A percentile compares a stretch with the other conserved stretches of the same genome.
Evolutionary conservation across 2,329 filamentous ascomycete species (phyloP).

Genomic region (Sporothrix pallida): DNA sequence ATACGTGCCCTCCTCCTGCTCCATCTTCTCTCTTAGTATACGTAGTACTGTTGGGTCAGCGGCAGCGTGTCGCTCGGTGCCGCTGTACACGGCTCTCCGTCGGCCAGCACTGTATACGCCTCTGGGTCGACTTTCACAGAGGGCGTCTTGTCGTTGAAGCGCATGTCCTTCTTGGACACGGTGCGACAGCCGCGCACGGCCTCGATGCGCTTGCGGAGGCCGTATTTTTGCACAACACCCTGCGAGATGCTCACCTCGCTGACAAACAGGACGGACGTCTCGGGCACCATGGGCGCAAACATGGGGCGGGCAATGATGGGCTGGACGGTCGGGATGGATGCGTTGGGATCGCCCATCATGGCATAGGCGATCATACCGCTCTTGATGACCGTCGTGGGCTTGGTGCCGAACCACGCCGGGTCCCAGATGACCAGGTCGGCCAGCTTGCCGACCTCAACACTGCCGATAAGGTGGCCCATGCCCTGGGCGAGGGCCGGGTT

Average conservation of each 20-base stretch:
- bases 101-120: constrained; percentile 84
- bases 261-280: constrained; percentile 81
- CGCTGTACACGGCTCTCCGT: constrained; percentile 74
- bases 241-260: constrained; percentile 71
- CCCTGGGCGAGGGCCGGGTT: constrained; percentile 92
- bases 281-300: constrained; percentile 77
- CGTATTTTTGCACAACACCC: constrained; percentile 73
- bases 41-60: constrained; percentile 76
- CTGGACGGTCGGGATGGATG: constrained; percentile 85
- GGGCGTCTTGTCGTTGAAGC: constrained; percentile 82
- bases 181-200: constrained; percentile 75
- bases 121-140: constrained; percentile 92
- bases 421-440: constrained; percentile 91
- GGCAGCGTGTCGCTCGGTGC: constrained; percentile 75
- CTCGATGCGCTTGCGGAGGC: constrained; percentile 78
- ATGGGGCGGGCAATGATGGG: constrained; percentile 83
- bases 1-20: not conserved
- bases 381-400: constrained; percentile 82
- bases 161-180: constrained; percentile 86
- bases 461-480: constrained; percentile 85
- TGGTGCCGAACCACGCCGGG: constrained; percentile 82
- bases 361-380: constrained; percentile 82
- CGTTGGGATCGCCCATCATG: constrained; percentile 86
- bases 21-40: constrained; percentile 60
- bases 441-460: constrained; percentile 85